A percentile compares a stretch with the other conserved stretches of the same genome.
These are phyloP conservation scores for Trichosporon asahii DNA, from an alignment of 1,284 basidiomycete genomes.

Conservation along the genomic window DNA sequence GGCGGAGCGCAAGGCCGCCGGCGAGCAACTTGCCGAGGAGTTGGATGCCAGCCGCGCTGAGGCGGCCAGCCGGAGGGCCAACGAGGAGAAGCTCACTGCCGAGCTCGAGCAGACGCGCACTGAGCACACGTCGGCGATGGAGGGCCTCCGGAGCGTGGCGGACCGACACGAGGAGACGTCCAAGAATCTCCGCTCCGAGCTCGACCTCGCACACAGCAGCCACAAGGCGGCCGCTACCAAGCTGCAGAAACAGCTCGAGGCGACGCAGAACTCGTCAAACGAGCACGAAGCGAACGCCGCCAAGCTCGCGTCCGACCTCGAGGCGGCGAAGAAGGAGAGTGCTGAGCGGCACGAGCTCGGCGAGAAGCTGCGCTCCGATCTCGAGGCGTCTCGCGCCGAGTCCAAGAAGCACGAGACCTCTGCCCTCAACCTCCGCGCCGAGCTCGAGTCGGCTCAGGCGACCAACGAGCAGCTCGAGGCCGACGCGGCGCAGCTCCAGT, in stretches of 20 bases:
- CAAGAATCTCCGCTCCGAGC: conserved; percentile 6
- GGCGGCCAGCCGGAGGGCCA: background rate
- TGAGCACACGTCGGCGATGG: conserved; percentile 2
- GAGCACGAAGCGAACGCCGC: conserved; percentile 10
- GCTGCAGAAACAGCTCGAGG: conserved; percentile 13
- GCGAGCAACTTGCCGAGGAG: background rate
- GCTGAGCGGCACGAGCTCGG: conserved; percentile 6
- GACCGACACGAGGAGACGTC: conserved; percentile 9
- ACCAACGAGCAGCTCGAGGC: conserved; percentile 13
- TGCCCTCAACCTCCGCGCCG: background rate
- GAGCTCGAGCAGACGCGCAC: conserved; percentile 12
- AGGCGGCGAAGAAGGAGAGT: background rate
- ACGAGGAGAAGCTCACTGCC: conserved; percentile 7
- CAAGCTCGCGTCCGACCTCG: background rate
- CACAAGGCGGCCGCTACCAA: conserved; percentile 6
- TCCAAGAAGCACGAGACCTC: conserved; percentile 8
- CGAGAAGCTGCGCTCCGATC: conserved; percentile 13
- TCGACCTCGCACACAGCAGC: conserved; percentile 8
- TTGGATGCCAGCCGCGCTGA: background rate
- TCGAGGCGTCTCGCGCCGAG: conserved; percentile 8
- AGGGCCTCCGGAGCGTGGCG: background rate
- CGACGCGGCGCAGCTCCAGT: background rate
- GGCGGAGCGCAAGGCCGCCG: background rate
- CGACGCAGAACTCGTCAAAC: background rate
- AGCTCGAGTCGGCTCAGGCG: conserved; percentile 12